A percentile compares a stretch with the other conserved stretches of the same genome.
Evolutionary conservation across 768 basidiomycete genomes (phyloP).

Genomic region (Candolleomyces efflorescens): DNA sequence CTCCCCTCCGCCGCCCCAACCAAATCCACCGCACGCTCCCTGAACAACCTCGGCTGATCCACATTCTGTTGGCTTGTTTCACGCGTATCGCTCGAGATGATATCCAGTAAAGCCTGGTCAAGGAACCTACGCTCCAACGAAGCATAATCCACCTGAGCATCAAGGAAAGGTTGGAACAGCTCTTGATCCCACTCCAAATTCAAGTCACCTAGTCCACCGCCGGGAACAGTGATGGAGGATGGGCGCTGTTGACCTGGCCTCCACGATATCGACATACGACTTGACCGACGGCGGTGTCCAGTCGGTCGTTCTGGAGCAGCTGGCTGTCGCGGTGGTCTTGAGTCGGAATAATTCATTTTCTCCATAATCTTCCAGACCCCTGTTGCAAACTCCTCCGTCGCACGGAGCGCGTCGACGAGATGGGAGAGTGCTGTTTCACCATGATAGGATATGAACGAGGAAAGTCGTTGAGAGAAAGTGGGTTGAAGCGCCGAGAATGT

Average conservation of each 20-base stretch:
- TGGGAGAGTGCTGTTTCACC: slow-evolving; percentile 61
- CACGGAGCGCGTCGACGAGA: slow-evolving; percentile 65
- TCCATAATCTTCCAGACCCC: slow-evolving; percentile 73
- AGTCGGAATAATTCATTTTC: slow-evolving; percentile 48
- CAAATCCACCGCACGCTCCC: slow-evolving; percentile 72
- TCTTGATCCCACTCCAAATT: slow-evolving; percentile 78
- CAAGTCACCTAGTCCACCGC: slow-evolving; percentile 10
- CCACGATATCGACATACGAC: slow-evolving; percentile 64
- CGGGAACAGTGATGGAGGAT: slow-evolving; percentile 9
- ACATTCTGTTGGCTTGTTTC: slow-evolving; percentile 28
- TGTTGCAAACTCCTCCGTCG: slow-evolving; percentile 81
- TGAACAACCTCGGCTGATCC: slow-evolving; percentile 60
- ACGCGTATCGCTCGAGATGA: slow-evolving; percentile 39
- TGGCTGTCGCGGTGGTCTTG: slow-evolving; percentile 9
- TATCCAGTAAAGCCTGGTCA: slow-evolving; percentile 49
- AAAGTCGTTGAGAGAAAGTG: slow-evolving; percentile 74
- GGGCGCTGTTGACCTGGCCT: slow-evolving; percentile 36
- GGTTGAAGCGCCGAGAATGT: slow-evolving; percentile 79
- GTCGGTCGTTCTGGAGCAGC: slow-evolving; percentile 21
- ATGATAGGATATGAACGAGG: slow-evolving; percentile 61
- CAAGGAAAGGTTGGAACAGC: slow-evolving; percentile 91
- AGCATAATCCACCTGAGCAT: slow-evolving; percentile 84
- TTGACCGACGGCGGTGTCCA: slow-evolving; percentile 48
- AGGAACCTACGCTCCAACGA: slow-evolving; percentile 71
- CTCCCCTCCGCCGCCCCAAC: slow-evolving; percentile 81